Base-by-base conservation (phyloP, 2,329 filamentous ascomycete species). In the Phaeophleospora eucalypticola region DNA sequence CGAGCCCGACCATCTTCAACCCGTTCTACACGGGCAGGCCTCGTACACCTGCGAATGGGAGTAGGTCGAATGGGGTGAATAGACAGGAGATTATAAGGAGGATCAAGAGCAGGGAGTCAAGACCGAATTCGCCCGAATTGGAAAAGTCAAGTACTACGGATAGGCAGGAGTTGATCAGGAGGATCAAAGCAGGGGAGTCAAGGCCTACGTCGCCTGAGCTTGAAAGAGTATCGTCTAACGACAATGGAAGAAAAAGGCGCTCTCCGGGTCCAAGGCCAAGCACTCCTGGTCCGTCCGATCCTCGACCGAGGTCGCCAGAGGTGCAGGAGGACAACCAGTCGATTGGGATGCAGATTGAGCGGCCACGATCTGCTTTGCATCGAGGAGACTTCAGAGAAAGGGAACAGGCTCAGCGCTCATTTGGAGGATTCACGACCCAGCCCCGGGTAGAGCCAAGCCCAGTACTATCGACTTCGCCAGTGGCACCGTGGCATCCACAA, bases 21-120 rank as follows among this genome's bases (percentile, higher is more conserved):
- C 65, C 65, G 6, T 68, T 63, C 51, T 66, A 64, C 49, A 65
- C 65, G 17, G 61, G 65, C 18, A 52, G 59, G 20, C 59, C 60
- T 6, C 53, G 59, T 4, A 65, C 63, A 21, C 62, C 62, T 15
- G 58, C 48, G 29, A 58, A 59, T 32, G 52, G 46, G 19, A 62
- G 56, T 45, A 65, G 54, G 41, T 40, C 51, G 24, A 49, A 49
- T 24, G 53, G 65, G 35, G 60, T 71, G 38, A 82, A 89, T 65
- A 79, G 90, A 54, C 81, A 82, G 47, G 85, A 90, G 66, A 73
- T 95, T 58, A 96, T 97, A 47, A 81, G 89, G 67, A 79, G 84
- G 54, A 77, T 96, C 56, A 96, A 96, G 71, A 81, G 54, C 45
- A 48, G 47, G 42, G 59, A 58, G 4, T 62, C 59, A 14, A 51